A percentile compares a stretch with the other conserved stretches of the same genome.
Evolutionary conservation across 225 moss, liverwort and hornwort genomes (phyloP).

Genomic region (Bryum argenteum): DNA sequence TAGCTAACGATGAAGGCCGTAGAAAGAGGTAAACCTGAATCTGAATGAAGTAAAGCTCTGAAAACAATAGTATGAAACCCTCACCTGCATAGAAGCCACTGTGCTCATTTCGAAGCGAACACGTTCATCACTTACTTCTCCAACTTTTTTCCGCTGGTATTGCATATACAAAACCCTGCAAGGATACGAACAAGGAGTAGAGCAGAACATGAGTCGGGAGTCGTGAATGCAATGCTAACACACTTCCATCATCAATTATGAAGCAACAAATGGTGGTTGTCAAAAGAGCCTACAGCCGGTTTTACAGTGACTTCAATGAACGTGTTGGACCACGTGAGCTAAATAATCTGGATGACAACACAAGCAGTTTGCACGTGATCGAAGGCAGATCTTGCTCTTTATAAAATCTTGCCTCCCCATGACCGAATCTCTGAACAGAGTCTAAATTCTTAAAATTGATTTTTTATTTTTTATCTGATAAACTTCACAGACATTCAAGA

Average conservation of each 20-base stretch:
- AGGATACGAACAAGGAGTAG: slow-evolving; percentile 1
- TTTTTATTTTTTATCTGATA: too few species aligned
- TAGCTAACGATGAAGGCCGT: slow-evolving; percentile 15
- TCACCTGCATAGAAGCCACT: slow-evolving; percentile 81
- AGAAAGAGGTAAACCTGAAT: slow-evolving; percentile 13
- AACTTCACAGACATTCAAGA: background rate
- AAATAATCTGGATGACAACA: background rate
- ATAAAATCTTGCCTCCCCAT: background rate
- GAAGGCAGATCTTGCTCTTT: background rate
- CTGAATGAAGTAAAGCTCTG: slow-evolving; percentile 1
- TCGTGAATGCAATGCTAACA: slow-evolving; percentile 6
- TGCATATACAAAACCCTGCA: slow-evolving; percentile 77
- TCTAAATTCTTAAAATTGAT: background rate
- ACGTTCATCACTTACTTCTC: slow-evolving; percentile 81
- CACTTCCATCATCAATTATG: slow-evolving; percentile 3
- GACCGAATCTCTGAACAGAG: background rate
- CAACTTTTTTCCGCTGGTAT: slow-evolving; percentile 83
- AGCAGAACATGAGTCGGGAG: slow-evolving; percentile 23
- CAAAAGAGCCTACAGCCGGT: background rate
- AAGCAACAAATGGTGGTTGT: background rate
- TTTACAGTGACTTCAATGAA: background rate
- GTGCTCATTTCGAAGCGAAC: slow-evolving; percentile 95
- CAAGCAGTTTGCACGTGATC: slow-evolving; percentile 7
- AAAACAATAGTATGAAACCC: background rate
- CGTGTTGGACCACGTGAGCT: background rate